Evolutionary conservation across 2,329 filamentous ascomycete genomes (phyloP).

Genomic region (Aspergillus unguis): DNA sequence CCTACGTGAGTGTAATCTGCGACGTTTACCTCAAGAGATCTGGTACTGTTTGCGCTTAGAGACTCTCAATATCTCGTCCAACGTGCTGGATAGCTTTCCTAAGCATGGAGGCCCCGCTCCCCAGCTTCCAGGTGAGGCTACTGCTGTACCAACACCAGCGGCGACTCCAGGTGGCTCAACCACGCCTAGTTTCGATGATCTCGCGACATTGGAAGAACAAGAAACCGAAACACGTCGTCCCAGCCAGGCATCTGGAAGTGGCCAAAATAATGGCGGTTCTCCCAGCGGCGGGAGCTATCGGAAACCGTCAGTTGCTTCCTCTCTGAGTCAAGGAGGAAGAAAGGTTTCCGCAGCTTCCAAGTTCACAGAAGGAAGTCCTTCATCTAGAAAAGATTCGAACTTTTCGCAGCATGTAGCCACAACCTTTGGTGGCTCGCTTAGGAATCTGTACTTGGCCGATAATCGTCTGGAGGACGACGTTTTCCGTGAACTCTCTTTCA

Average conservation of each 20-base stretch:
- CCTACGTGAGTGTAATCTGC: slow-evolving; percentile 88
- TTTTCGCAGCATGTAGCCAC: slow-evolving; percentile 73
- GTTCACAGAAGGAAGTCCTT: slow-evolving; percentile 56
- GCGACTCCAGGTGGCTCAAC: slow-evolving; percentile 52
- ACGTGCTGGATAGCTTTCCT: slow-evolving; percentile 85
- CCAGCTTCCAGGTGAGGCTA: slow-evolving; percentile 53
- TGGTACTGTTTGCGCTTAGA: slow-evolving; percentile 93
- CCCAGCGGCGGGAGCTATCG: slow-evolving; percentile 57
- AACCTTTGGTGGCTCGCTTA: slow-evolving; percentile 83
- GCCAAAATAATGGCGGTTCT: slow-evolving; percentile 72
- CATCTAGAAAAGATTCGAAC: slow-evolving; percentile 80
- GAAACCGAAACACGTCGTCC: slow-evolving; percentile 65
- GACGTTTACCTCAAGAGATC: slow-evolving; percentile 83
- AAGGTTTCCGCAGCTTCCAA: slow-evolving; percentile 82
- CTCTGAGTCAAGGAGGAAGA: slow-evolving; percentile 72
- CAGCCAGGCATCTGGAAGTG: slow-evolving; percentile 76
- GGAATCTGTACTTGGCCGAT: slow-evolving; percentile 83
- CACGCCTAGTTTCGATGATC: slow-evolving; percentile 74
- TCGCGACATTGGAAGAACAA: slow-evolving; percentile 63
- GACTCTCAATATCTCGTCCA: slow-evolving; percentile 91
- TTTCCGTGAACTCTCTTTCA: slow-evolving; percentile 81
- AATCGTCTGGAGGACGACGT: slow-evolving; percentile 93
- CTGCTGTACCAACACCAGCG: slow-evolving; percentile 47
- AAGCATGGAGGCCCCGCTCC: slow-evolving; percentile 70
- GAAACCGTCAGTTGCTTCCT: slow-evolving; percentile 80